A percentile compares a stretch with the other conserved stretches of the same genome.
These are phyloP conservation scores for Paraphysoderma sedebokerense DNA, from an alignment of 371 early-diverging fungal species.

Conservation along the genomic window DNA sequence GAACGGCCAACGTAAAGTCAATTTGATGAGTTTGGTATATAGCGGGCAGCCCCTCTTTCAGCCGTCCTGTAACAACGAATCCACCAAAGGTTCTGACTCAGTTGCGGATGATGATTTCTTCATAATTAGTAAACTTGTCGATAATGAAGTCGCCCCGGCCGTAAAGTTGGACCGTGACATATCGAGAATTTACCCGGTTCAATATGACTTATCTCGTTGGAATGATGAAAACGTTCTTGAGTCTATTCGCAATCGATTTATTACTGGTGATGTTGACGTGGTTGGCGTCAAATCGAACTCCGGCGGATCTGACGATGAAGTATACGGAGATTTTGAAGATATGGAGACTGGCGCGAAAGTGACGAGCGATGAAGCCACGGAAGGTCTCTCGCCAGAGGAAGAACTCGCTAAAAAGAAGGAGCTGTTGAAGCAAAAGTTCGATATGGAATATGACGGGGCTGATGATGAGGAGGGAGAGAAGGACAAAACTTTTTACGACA, in stretches of 20 bases:
- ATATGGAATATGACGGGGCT: conserved; percentile 65
- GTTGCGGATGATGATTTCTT: conserved; percentile 43
- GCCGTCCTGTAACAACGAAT: not conserved
- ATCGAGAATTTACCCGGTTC: conserved; percentile 2
- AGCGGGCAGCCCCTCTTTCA: conserved; percentile 22
- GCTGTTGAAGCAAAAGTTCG: conserved; percentile 77
- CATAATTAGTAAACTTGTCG: conserved; percentile 22
- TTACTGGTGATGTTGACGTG: conserved; percentile 47
- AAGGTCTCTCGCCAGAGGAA: conserved; percentile 16
- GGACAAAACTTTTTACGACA: conserved; percentile 65
- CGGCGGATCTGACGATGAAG: conserved; percentile 24
- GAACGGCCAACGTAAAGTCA: conserved; percentile 23
- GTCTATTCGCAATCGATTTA: conserved; percentile 56
- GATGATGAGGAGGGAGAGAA: conserved; percentile 44
- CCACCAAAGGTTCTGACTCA: conserved; percentile 5
- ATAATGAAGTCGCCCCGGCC: not conserved
- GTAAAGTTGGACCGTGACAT: not conserved
- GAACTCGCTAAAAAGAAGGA: conserved; percentile 68
- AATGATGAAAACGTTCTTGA: conserved; percentile 53
- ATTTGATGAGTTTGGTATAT: conserved; percentile 78
- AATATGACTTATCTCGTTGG: conserved; percentile 42
- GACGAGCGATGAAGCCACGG: conserved; percentile 12
- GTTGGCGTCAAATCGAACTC: conserved; percentile 22
- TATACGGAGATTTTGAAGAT: conserved; percentile 81
- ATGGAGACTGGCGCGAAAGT: conserved; percentile 33